Conservation (phyloP, 164 flowering plant genomes). For the Sedum album region DNA sequence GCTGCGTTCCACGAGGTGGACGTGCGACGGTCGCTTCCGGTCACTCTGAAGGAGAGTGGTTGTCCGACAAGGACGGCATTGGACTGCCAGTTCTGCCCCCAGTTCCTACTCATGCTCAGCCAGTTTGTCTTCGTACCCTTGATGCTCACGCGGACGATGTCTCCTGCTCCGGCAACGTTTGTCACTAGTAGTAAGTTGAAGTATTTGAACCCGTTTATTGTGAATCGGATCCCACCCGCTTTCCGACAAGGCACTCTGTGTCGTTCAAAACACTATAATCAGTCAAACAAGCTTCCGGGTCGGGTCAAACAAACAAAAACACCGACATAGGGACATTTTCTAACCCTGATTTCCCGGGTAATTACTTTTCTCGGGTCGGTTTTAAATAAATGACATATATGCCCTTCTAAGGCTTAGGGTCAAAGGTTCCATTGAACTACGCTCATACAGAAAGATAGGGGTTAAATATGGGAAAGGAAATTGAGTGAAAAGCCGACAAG, state of each 20-base stretch:
- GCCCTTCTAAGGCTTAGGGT: too few species aligned
- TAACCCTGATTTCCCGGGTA: neutral
- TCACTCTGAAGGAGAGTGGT: slow-evolving; percentile 47
- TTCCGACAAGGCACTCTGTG: slow-evolving; percentile 34
- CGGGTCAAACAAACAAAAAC: neutral
- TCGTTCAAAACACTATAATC: neutral
- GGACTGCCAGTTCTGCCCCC: slow-evolving; percentile 65
- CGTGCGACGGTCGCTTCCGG: slow-evolving; percentile 43
- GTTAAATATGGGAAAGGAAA: neutral
- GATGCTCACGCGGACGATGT: slow-evolving; percentile 28
- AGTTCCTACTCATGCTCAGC: slow-evolving; percentile 37
- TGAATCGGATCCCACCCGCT: slow-evolving; percentile 34
- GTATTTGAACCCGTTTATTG: slow-evolving; percentile 35
- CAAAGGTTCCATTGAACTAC: too few species aligned
- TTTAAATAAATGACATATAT: too few species aligned
- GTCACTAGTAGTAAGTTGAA: slow-evolving; percentile 35
- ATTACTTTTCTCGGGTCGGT: too few species aligned
- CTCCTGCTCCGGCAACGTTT: slow-evolving; percentile 41
- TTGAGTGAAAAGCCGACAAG: neutral
- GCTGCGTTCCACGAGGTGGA: slow-evolving; percentile 58
- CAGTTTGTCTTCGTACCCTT: slow-evolving; percentile 29
- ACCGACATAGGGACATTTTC: neutral
- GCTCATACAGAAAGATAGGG: neutral
- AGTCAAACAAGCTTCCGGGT: neutral
- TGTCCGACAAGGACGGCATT: slow-evolving; percentile 50